Conservation (phyloP, 75 land plant genomes). For the Chamaecyparis obtusa region DNA sequence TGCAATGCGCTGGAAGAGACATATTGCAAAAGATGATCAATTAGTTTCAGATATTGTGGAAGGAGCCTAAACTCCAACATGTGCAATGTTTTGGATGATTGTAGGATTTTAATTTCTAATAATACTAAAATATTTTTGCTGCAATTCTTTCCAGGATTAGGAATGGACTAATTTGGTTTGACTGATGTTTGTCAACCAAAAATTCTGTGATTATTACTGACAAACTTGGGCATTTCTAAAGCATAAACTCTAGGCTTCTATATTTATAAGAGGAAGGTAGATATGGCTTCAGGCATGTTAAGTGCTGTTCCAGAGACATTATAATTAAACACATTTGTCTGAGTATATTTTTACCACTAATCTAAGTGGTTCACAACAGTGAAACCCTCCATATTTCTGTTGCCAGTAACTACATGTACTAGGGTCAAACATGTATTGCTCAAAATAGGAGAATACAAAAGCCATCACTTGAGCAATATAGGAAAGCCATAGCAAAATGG, state of each 20-base stretch:
- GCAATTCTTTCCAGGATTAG: not conserved
- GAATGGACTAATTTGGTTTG: not conserved
- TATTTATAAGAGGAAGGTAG: not conserved
- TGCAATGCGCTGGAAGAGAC: too few species aligned
- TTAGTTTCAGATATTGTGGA: too few species aligned
- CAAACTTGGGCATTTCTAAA: not conserved
- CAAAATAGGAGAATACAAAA: not conserved
- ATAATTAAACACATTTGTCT: not conserved
- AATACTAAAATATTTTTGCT: not conserved
- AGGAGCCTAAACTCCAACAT: too few species aligned
- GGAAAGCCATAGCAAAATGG: not conserved
- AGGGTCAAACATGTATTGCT: too few species aligned
- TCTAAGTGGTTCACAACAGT: not conserved
- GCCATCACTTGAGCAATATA: not conserved
- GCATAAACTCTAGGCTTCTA: not conserved
- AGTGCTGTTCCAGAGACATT: not conserved
- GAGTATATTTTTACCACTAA: not conserved
- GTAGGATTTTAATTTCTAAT: not conserved
- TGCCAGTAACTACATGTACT: not conserved
- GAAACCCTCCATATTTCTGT: not conserved
- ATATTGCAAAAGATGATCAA: too few species aligned
- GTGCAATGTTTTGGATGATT: too few species aligned
- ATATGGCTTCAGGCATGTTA: not conserved
- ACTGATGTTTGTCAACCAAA: not conserved
- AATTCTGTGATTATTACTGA: not conserved